Evolutionary conservation across 805 yeast species (phyloP).

Genomic region (Vanderwaltozyma tropicalis): DNA sequence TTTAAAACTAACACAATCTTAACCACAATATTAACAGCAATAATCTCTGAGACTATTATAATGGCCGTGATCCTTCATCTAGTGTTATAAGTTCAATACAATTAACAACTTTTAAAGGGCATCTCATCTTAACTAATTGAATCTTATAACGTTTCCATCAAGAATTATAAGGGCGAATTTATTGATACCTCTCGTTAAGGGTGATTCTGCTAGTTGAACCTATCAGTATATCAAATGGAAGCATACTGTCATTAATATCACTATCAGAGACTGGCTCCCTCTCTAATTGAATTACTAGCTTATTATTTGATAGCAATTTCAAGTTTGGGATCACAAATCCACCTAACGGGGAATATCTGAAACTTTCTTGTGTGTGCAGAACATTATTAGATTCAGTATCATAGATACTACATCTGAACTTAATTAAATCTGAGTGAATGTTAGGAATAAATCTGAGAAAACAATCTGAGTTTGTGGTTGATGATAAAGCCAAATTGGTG

Average conservation of each 20-base stretch:
- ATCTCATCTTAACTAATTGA: too few species aligned
- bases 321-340: constrained; percentile 14
- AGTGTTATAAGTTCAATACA: too few species aligned
- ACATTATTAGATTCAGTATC: constrained; percentile 10
- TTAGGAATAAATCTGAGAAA: constrained; percentile 15
- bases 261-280: neutral
- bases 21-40: too few species aligned
- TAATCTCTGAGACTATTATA: too few species aligned
- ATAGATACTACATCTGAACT: constrained; percentile 15
- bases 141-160: too few species aligned
- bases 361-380: constrained; percentile 6
- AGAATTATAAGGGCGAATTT: too few species aligned
- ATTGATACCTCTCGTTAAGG: neutral
- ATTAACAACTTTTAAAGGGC: too few species aligned
- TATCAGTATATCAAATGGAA: neutral
- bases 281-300: neutral
- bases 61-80: too few species aligned
- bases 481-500: constrained; percentile 4
- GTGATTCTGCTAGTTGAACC: neutral
- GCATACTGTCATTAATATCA: neutral
- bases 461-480: constrained; percentile 3
- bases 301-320: neutral
- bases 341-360: constrained; percentile 5
- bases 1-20: too few species aligned
- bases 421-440: neutral